Evolutionary conservation across 148 eudicot species (phyloP).

Genomic region (Cornus florida): DNA sequence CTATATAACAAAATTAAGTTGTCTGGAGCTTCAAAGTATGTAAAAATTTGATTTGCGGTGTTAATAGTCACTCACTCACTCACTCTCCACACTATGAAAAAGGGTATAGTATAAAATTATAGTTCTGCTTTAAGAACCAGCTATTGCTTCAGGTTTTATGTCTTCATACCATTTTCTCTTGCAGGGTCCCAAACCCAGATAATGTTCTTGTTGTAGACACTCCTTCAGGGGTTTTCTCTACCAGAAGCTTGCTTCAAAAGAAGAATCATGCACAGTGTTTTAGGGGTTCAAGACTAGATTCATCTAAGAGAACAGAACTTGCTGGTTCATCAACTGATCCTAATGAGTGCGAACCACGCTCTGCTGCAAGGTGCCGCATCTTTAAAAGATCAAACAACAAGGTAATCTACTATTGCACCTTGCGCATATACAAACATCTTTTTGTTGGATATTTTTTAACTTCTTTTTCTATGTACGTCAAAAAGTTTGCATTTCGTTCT

Average conservation of each 20-base stretch:
- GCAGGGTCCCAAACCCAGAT: constrained; percentile 72
- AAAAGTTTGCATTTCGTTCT: too few relatives aligned
- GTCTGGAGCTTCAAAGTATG: not conserved
- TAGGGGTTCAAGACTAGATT: constrained; percentile 62
- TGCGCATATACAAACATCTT: not conserved
- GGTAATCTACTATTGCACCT: not conserved
- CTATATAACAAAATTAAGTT: too few relatives aligned
- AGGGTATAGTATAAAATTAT: not conserved
- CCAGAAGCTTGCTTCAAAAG: constrained; percentile 53
- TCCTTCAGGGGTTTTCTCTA: constrained; percentile 60
- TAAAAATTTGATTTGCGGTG: not conserved
- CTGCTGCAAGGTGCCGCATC: constrained; percentile 87
- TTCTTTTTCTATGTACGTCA: too few relatives aligned
- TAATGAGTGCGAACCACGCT: constrained; percentile 38
- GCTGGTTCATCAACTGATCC: constrained; percentile 32
- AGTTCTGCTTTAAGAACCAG: not conserved
- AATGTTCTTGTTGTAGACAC: constrained; percentile 68
- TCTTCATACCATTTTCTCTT: constrained; percentile 13
- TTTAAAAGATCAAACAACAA: constrained; percentile 46
- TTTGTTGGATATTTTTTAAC: too few relatives aligned
- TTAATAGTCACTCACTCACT: not conserved
- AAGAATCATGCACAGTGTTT: constrained; percentile 44
- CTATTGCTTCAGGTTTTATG: not conserved
- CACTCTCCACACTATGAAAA: not conserved
- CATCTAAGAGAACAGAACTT: constrained; percentile 39